Evolutionary conservation across 176 grass and related monocot genomes (phyloP), one percentile per base, ranked within the genome.

Genomic region (Coix lacrymajobi): DNA sequence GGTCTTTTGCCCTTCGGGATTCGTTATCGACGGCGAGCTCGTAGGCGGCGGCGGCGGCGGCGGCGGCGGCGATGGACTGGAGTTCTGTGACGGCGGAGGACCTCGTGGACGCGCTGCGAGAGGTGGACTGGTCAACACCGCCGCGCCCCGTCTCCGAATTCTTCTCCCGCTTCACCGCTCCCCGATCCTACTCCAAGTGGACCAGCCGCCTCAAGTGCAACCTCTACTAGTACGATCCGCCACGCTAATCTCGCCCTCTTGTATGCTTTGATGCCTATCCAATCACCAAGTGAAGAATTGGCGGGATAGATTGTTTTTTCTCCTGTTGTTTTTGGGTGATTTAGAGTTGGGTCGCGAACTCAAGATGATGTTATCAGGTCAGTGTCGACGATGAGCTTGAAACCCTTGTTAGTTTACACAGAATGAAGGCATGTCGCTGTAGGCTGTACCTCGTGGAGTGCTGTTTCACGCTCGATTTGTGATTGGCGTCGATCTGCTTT

Each of bases 191-290:
- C 86, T 92, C 91, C 85, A 98, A 98, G 77, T 98, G 92, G 96
- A 98, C 87, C 63, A 98, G 89, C 74, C 96, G 93, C 79, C 86
- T 98, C 83, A 98, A 98, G 83, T 98, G 96, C 93, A 98, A 96
- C 73, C 87, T 98, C 46, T 98, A 98, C 93, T 98, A 98, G 96
- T 98, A 90, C 82, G 87, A 87, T 79, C 76, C 36, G 67, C 30
- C 68, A 58, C 16, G 73, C 37, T 30, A 62, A 25, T 85, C 25
- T 43, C 40, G 45, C 28, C 56, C 51, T 5, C 67, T 15, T 70
- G 22, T 70, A 15, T 26, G 40, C 12, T 36, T 22, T 12, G 16
- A 54, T 60, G 40, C 20, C 12, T 80, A 28, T 88, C 65, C 48
- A 66, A n/a, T 78, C 22, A 39, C 33, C 31, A 38, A 41, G 37